Conservation (phyloP, 2,329 filamentous ascomycete species). For the Curvularia eragrostidis region DNA sequence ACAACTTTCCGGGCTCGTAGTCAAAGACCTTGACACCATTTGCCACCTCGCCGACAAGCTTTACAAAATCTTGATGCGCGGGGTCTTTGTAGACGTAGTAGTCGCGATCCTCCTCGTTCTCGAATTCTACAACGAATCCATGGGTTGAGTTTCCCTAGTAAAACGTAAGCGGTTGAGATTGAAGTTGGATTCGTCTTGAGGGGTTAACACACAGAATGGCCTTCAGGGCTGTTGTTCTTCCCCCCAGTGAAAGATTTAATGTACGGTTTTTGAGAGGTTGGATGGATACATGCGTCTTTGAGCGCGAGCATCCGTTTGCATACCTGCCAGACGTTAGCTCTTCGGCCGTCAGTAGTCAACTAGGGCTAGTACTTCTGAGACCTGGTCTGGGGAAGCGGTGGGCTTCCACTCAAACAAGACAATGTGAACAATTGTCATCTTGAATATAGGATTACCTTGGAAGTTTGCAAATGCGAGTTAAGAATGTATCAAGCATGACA, state of each 20-base stretch:
- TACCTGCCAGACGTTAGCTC: slow-evolving; percentile 51
- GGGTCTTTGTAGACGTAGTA: slow-evolving; percentile 74
- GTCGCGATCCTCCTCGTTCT: slow-evolving; percentile 66
- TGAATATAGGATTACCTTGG: neutral
- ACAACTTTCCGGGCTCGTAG: slow-evolving; percentile 63
- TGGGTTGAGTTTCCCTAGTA: slow-evolving; percentile 67
- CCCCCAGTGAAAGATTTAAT: slow-evolving; percentile 66
- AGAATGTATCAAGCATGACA: neutral
- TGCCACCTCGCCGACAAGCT: slow-evolving; percentile 57
- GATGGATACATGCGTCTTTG: slow-evolving; percentile 65
- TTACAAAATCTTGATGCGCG: slow-evolving; percentile 66
- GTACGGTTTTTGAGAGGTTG: slow-evolving; percentile 65
- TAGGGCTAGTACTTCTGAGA: slow-evolving; percentile 59
- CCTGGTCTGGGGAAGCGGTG: slow-evolving; percentile 54
- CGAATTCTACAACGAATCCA: slow-evolving; percentile 73
- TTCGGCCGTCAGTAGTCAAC: neutral
- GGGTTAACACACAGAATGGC: slow-evolving; percentile 52
- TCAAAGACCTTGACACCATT: slow-evolving; percentile 66
- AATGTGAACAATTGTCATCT: slow-evolving; percentile 71
- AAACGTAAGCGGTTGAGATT: neutral
- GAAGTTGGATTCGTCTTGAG: neutral
- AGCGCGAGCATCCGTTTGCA: slow-evolving; percentile 65
- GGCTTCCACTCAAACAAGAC: slow-evolving; percentile 72
- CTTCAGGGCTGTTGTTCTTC: slow-evolving; percentile 67
- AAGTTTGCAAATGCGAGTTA: neutral